Conservation (phyloP, 2,329 filamentous ascomycete genomes). For the Phaeophleospora eucalypticola region DNA sequence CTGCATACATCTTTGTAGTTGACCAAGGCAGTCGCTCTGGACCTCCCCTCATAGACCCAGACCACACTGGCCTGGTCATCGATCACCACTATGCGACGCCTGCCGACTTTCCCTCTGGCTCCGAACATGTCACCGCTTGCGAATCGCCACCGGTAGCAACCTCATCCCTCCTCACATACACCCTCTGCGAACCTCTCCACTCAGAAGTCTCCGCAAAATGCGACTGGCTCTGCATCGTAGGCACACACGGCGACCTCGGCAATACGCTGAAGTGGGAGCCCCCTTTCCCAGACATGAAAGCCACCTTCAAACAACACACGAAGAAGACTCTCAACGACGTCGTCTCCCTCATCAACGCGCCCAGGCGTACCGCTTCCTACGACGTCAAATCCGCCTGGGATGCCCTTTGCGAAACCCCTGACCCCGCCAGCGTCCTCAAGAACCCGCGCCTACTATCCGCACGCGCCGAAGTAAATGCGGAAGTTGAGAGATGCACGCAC, state of each 20-base stretch:
- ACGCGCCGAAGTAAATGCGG: slow-evolving; percentile 55
- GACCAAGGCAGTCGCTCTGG: slow-evolving; percentile 60
- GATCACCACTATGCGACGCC: slow-evolving; percentile 59
- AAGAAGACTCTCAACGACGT: slow-evolving; percentile 61
- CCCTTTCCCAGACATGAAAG: slow-evolving; percentile 63
- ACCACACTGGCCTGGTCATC: slow-evolving; percentile 55
- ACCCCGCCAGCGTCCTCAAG: slow-evolving; percentile 50
- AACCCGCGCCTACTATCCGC: slow-evolving; percentile 52
- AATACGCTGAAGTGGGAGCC: slow-evolving; percentile 61
- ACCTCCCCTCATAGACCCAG: slow-evolving; percentile 49
- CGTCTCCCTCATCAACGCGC: slow-evolving; percentile 62
- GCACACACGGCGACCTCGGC: slow-evolving; percentile 64
- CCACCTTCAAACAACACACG: slow-evolving; percentile 56
- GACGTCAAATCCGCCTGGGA: slow-evolving; percentile 59
- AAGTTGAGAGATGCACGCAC: slow-evolving; percentile 59
- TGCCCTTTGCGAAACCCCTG: slow-evolving; percentile 49
- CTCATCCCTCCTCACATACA: slow-evolving; percentile 60
- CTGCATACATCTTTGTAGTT: slow-evolving; percentile 59
- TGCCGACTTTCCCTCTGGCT: slow-evolving; percentile 55
- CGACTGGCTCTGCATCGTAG: slow-evolving; percentile 55
- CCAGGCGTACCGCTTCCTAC: slow-evolving; percentile 58
- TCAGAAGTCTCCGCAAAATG: slow-evolving; percentile 47
- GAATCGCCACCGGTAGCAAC: slow-evolving; percentile 63
- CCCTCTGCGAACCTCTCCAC: slow-evolving; percentile 58
- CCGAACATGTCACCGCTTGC: slow-evolving; percentile 58